phyloP scores from a whole-genome alignment of 2,329 filamentous ascomycete genomes.

The Curvularia sp. region DNA sequence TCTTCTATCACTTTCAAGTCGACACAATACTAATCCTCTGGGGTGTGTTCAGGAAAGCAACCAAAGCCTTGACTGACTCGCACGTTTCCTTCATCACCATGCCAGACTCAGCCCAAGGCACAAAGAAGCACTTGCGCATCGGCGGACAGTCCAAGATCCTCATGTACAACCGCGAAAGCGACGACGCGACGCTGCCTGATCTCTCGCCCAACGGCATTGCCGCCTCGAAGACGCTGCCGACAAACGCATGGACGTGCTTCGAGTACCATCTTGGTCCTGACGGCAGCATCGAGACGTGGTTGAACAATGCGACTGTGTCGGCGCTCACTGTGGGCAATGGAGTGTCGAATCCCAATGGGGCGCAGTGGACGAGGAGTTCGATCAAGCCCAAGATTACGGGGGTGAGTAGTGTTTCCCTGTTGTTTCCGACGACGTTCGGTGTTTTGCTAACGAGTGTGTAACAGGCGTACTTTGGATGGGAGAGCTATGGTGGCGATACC shows the following conservation, averaged over 20 bases:
- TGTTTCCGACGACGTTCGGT: too few species aligned
- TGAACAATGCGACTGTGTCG: slow-evolving; percentile 60
- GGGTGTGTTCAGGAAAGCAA: slow-evolving; percentile 56
- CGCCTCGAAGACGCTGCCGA: slow-evolving; percentile 59
- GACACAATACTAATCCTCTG: neutral
- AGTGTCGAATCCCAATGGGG: slow-evolving; percentile 60
- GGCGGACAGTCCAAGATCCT: slow-evolving; percentile 67
- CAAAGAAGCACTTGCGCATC: slow-evolving; percentile 67
- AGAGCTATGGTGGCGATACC: slow-evolving; percentile 65
- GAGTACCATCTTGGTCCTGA: slow-evolving; percentile 67
- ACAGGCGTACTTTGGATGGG: slow-evolving; percentile 66
- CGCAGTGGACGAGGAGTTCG: slow-evolving; percentile 60
- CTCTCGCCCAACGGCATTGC: slow-evolving; percentile 66
- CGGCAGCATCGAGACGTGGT: slow-evolving; percentile 67
- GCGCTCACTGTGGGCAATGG: slow-evolving; percentile 60
- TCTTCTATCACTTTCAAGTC: too few species aligned
- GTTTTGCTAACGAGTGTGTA: neutral
- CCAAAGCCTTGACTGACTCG: slow-evolving; percentile 63
- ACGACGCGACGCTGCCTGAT: slow-evolving; percentile 68
- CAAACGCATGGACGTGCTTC: slow-evolving; percentile 64
- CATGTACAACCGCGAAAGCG: slow-evolving; percentile 70
- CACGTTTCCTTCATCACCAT: slow-evolving; percentile 71
- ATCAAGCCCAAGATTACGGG: slow-evolving; percentile 61
- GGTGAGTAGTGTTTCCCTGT: slow-evolving; percentile 10
- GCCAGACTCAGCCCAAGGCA: slow-evolving; percentile 64